A percentile compares a stretch with the other conserved stretches of the same genome.
Evolutionary conservation across 192 early-diverging fungal genomes (phyloP).

Genomic region (Coemansia sp.): DNA sequence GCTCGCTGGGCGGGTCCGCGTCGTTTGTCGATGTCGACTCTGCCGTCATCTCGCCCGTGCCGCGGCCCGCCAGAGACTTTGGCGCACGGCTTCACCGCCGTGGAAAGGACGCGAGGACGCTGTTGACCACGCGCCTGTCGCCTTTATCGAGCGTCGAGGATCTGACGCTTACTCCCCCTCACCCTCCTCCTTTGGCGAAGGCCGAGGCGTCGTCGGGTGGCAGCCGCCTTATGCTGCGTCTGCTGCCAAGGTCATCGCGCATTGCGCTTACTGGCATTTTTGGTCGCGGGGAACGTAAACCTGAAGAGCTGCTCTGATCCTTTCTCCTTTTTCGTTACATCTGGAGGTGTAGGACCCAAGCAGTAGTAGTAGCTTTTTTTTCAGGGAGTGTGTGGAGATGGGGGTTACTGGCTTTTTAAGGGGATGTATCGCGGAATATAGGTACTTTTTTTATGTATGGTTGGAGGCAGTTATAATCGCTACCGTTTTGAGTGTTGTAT

Average conservation of each 20-base stretch:
- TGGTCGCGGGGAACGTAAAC: slow-evolving; percentile 17
- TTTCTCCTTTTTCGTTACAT: neutral
- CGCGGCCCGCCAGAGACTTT: neutral
- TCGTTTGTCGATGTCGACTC: slow-evolving; percentile 40
- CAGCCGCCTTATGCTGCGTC: slow-evolving; percentile 10
- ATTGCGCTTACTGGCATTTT: slow-evolving; percentile 35
- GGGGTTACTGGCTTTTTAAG: neutral
- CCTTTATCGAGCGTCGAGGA: neutral
- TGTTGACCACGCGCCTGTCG: neutral
- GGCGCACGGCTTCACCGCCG: neutral
- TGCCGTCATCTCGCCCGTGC: neutral
- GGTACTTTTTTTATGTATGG: slow-evolving; percentile 4
- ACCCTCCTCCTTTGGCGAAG: neutral
- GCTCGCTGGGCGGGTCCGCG: slow-evolving; percentile 5
- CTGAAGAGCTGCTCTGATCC: no score
- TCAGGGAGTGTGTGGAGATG: slow-evolving; percentile 10
- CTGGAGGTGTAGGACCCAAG: no score
- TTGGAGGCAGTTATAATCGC: no score
- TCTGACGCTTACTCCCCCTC: no score
- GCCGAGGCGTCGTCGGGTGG: neutral
- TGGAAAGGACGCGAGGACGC: neutral
- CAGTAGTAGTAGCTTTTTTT: slow-evolving; percentile 24
- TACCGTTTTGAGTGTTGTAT: neutral
- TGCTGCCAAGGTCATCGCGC: slow-evolving; percentile 33
- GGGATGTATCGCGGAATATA: neutral